phyloP scores from a whole-genome alignment of 352 stramenopile genomes.

The Phytophthora sp. region DNA sequence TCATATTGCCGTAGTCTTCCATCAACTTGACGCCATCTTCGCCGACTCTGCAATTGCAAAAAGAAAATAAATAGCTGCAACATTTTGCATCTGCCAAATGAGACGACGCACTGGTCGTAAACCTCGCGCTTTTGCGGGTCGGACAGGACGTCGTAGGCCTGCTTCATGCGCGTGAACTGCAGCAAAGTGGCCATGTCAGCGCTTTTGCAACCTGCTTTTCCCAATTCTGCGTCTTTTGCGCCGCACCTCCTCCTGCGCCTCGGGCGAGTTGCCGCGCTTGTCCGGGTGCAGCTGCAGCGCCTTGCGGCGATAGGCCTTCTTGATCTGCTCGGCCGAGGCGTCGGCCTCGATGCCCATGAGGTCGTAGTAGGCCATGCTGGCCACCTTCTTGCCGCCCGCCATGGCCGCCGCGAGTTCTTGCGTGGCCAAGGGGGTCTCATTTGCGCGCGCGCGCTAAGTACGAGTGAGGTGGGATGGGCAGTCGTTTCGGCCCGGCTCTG shows the following conservation, averaged over 20 bases:
- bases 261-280: conserved; percentile 84
- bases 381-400: conserved; percentile 54
- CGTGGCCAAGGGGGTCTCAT: conserved; percentile 15
- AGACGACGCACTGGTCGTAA: conserved; percentile 78
- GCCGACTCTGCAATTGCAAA: conserved; percentile 53
- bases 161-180: conserved; percentile 91
- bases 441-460: conserved; percentile 35
- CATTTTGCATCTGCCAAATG: neutral
- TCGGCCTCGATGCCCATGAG: conserved; percentile 79
- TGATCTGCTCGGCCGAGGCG: conserved; percentile 86
- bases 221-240: no score
- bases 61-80: neutral
- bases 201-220: neutral
- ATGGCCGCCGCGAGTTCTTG: conserved; percentile 30
- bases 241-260: conserved; percentile 80
- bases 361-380: conserved; percentile 82
- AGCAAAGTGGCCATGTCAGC: conserved; percentile 12
- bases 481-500: conserved; percentile 16
- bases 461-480: conserved; percentile 23
- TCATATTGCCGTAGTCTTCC: conserved; percentile 87
- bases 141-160: conserved; percentile 93
- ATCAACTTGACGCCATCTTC: conserved; percentile 91
- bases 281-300: conserved; percentile 93
- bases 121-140: conserved; percentile 88
- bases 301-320: conserved; percentile 92